phyloP scores from a whole-genome alignment of 805 yeast genomes.

The Kodamaea leandrae region DNA sequence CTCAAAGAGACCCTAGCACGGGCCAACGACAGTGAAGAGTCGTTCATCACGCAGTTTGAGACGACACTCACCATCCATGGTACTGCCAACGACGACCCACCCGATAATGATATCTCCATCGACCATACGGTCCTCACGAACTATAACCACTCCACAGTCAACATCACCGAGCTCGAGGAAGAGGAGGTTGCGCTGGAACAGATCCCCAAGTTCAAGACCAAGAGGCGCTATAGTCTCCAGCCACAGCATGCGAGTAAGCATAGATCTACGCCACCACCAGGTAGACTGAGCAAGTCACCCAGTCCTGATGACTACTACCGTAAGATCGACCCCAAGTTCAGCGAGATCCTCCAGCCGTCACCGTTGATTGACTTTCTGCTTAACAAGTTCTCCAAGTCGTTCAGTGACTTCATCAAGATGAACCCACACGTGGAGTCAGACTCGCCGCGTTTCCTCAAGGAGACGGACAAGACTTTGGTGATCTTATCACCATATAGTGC shows the following conservation, averaged over 20 bases:
- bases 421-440: conserved; percentile 42
- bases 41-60: conserved; percentile 42
- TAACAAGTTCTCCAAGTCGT: conserved; percentile 39
- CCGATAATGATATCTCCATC: conserved; percentile 35
- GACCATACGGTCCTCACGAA: conserved; percentile 35
- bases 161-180: conserved; percentile 34
- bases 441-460: conserved; percentile 35
- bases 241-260: conserved; percentile 17
- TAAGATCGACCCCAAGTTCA: conserved; percentile 21
- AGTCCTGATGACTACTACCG: conserved; percentile 11
- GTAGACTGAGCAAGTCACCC: conserved; percentile 7
- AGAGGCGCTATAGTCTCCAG: conserved; percentile 27
- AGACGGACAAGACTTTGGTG: conserved; percentile 51
- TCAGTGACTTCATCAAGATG: conserved; percentile 41
- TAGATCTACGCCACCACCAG: conserved; percentile 2
- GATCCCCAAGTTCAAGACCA: conserved; percentile 37
- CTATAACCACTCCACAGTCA: conserved; percentile 33
- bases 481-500: conserved; percentile 68
- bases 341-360: conserved; percentile 33
- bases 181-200: conserved; percentile 34
- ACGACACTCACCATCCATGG: conserved; percentile 43
- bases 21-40: conserved; percentile 33
- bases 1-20: conserved; percentile 91
- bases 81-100: conserved; percentile 26
- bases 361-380: conserved; percentile 35